Conservation (phyloP, 2,329 filamentous ascomycete species). For the Beauveria caledonica region DNA sequence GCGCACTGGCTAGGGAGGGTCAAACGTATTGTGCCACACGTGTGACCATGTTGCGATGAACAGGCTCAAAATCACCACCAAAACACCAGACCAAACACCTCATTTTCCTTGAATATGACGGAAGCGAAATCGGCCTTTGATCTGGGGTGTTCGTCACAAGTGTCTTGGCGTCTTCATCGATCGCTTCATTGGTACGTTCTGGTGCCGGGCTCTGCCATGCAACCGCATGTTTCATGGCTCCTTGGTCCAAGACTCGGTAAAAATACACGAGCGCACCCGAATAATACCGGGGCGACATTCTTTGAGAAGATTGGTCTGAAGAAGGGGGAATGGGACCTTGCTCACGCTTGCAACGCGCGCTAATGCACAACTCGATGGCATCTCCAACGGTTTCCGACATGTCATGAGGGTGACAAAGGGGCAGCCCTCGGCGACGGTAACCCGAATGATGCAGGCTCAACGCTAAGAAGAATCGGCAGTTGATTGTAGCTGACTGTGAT, state of each 20-base stretch:
- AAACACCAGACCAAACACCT: background rate
- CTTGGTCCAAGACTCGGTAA: background rate
- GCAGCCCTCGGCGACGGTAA: background rate
- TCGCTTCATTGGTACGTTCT: background rate
- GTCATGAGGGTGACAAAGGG: background rate
- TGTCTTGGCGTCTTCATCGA: background rate
- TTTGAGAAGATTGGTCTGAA: background rate
- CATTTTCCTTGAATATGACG: background rate
- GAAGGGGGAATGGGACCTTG: conserved; percentile 1
- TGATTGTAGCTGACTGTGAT: background rate
- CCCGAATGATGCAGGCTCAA: background rate
- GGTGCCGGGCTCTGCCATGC: too few species aligned
- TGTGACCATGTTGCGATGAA: background rate
- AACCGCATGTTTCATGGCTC: background rate
- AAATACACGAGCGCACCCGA: background rate
- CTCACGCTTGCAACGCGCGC: background rate
- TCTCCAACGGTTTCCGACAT: background rate
- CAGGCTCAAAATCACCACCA: background rate
- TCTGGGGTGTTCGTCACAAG: too few species aligned
- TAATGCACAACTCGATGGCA: background rate
- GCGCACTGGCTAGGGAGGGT: background rate
- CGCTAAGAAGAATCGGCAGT: background rate
- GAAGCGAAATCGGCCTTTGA: too few species aligned
- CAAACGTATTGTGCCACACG: background rate
- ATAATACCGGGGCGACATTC: background rate